Conservation (phyloP, 2,329 filamentous ascomycete species). For the Fusarium ramigenum region DNA sequence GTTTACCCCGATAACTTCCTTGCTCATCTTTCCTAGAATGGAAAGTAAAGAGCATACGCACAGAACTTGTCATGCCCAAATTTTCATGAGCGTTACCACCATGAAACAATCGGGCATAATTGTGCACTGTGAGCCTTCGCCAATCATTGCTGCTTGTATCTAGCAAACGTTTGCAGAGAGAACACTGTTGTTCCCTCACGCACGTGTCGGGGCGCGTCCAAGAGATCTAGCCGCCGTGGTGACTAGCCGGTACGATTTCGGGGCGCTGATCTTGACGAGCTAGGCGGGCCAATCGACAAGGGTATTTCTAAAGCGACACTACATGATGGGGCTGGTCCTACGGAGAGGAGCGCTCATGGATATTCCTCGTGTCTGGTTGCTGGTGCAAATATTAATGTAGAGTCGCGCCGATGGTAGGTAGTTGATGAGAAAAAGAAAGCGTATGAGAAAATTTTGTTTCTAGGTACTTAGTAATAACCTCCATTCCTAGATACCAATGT, state of each 20-base stretch:
- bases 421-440: background rate
- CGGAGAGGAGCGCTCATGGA: background rate
- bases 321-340: background rate
- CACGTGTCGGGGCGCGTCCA: conserved; percentile 1
- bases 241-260: conserved; percentile 16
- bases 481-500: background rate
- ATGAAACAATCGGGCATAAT: conserved; percentile 24
- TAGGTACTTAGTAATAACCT: background rate
- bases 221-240: conserved; percentile 31
- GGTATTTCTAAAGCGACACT: conserved; percentile 1
- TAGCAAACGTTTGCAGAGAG: conserved; percentile 4
- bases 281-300: conserved; percentile 14
- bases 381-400: background rate
- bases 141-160: conserved; percentile 34
- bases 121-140: conserved; percentile 12
- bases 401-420: background rate
- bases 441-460: background rate
- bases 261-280: conserved; percentile 25
- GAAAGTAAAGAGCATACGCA: background rate
- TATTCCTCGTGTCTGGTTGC: background rate
- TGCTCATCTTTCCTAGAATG: background rate
- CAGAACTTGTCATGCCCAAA: conserved; percentile 11
- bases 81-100: conserved; percentile 4
- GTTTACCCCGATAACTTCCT: background rate
- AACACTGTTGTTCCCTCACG: background rate